Conservation (phyloP, 2,329 filamentous ascomycete species). For the Fusarium oxysporum region DNA sequence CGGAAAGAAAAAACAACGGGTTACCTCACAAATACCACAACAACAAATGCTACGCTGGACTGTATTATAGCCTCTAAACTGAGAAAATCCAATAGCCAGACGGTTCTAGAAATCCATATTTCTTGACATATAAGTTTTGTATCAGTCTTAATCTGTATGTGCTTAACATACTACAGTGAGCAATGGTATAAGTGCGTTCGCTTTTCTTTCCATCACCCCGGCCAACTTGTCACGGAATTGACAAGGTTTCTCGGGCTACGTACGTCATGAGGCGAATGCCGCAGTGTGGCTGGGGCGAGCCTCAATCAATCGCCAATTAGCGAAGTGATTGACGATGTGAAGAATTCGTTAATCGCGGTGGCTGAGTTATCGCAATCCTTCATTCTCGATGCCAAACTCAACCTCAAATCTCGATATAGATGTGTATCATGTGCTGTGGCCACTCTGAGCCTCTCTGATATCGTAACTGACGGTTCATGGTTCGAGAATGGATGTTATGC, state of each 20-base stretch:
- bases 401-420: conserved; percentile 26
- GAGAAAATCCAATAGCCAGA: rapidly evolving
- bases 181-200: background rate
- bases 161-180: background rate
- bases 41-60: background rate
- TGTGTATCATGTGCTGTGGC: background rate
- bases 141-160: background rate
- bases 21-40: background rate
- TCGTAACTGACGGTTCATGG: background rate
- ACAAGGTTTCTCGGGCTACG: conserved; percentile 23
- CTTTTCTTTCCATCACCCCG: background rate
- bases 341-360: conserved; percentile 24
- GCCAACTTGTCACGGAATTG: background rate
- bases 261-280: conserved; percentile 40
- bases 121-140: background rate
- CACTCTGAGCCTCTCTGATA: conserved; percentile 20
- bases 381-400: background rate
- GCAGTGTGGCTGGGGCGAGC: conserved; percentile 22
- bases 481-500: conserved; percentile 1
- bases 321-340: conserved; percentile 16
- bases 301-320: conserved; percentile 20
- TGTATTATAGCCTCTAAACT: background rate
- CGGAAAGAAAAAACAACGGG: background rate
- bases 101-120: background rate
- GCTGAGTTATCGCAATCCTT: conserved; percentile 22